Percentiles rank a stretch among this genome's conserved stretches.
Conservation (phyloP, 805 yeast genomes). For the Babjeviella inositovora region DNA sequence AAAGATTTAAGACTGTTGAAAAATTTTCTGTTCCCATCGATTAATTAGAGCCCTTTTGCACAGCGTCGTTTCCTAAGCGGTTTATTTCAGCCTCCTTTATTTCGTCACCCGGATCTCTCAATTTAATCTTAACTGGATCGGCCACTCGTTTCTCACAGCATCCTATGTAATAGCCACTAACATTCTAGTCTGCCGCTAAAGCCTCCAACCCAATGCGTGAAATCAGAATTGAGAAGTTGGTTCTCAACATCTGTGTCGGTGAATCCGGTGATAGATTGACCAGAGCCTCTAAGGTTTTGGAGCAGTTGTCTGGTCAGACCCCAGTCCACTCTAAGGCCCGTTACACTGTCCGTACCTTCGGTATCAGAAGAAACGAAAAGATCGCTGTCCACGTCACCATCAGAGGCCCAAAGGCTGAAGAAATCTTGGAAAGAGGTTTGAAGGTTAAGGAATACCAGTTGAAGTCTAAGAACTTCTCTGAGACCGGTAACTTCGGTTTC, state of each 20-base stretch:
- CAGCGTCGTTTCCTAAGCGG: no score
- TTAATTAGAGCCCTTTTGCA: no score
- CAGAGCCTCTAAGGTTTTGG: constrained; percentile 99
- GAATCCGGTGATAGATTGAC: constrained; percentile 99
- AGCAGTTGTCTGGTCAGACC: constrained; percentile 99
- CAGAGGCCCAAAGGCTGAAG: constrained; percentile 99
- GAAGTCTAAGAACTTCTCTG: constrained; percentile 86
- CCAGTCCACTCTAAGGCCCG: constrained; percentile 99
- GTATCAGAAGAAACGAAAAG: constrained; percentile 99
- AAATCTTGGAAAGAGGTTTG: constrained; percentile 98
- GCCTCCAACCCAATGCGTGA: constrained; percentile 96
- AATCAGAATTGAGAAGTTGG: constrained; percentile 97
- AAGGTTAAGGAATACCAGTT: constrained; percentile 99
- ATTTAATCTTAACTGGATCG: no score
- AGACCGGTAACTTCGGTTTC: constrained; percentile 99
- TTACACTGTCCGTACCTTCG: constrained; percentile 99
- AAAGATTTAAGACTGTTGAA: no score
- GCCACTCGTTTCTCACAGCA: no score
- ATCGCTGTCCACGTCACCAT: constrained; percentile 98
- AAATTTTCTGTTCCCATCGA: no score
- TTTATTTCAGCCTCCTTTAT: no score
- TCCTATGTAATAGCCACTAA: neutral
- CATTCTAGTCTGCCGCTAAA: constrained; percentile 17
- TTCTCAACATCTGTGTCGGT: constrained; percentile 99
- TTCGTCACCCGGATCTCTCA: no score